Conservation (phyloP, 495 filamentous ascomycete genomes). For the Trichoderma virens region DNA sequence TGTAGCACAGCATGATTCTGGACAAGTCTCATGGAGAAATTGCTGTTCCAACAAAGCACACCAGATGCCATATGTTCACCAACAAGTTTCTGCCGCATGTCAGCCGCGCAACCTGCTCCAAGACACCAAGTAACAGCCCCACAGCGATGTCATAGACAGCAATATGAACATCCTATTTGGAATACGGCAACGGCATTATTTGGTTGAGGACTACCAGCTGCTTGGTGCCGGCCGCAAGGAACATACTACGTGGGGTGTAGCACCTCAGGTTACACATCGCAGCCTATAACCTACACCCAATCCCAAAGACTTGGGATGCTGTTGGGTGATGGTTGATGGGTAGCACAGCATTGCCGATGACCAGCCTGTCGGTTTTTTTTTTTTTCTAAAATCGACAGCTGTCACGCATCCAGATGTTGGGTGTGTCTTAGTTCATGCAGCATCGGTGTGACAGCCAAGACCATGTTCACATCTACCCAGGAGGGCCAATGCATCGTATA, state of each 20-base stretch:
- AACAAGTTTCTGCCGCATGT: too few relatives aligned
- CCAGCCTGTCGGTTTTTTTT: neutral
- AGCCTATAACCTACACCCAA: neutral
- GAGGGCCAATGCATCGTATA: neutral
- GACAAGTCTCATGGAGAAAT: too few relatives aligned
- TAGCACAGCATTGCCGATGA: neutral
- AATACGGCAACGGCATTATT: neutral
- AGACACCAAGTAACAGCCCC: too few relatives aligned
- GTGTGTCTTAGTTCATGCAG: neutral
- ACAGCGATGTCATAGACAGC: too few relatives aligned
- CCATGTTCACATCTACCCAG: too few relatives aligned
- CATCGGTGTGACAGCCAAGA: slow-evolving; percentile 1
- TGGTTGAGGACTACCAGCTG: neutral
- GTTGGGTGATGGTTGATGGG: neutral
- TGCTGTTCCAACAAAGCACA: too few relatives aligned
- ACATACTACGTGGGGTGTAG: neutral
- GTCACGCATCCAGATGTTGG: neutral
- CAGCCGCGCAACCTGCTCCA: too few relatives aligned
- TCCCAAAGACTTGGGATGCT: neutral
- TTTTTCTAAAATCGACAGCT: neutral
- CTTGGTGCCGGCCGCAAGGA: neutral
- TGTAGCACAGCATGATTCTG: too few relatives aligned
- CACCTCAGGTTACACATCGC: neutral
- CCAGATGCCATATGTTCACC: too few relatives aligned
- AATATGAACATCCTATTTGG: neutral